Evolutionary conservation across 768 basidiomycete species (phyloP).

Genomic region (Amanita rimosa): DNA sequence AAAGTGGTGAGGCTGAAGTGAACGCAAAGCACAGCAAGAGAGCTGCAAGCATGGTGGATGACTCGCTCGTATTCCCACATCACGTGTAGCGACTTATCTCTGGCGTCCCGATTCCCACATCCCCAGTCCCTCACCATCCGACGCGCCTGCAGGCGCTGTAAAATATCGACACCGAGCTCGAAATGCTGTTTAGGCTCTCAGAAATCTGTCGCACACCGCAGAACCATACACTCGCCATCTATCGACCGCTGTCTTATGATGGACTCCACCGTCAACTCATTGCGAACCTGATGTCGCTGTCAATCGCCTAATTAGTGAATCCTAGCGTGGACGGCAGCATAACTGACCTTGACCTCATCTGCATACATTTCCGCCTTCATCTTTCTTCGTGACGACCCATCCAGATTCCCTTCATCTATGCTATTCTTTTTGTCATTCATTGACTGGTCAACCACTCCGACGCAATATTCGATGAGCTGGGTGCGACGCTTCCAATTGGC

Average conservation of each 20-base stretch:
- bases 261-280: constrained; percentile 61
- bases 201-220: constrained; percentile 1
- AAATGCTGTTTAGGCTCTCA: constrained; percentile 40
- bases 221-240: constrained; percentile 39
- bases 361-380: constrained; percentile 47
- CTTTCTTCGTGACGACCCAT: constrained; percentile 35
- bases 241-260: constrained; percentile 62
- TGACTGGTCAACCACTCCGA: constrained; percentile 54
- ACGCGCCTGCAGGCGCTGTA: constrained; percentile 47
- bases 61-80: not conserved
- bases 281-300: constrained; percentile 64
- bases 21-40: not conserved
- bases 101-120: constrained; percentile 34
- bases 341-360: constrained; percentile 60
- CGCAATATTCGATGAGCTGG: constrained; percentile 70
- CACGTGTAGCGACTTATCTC: not conserved
- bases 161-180: constrained; percentile 73
- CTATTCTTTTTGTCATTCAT: constrained; percentile 41
- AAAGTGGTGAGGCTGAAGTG: not conserved
- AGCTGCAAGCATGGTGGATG: not conserved
- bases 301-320: not conserved
- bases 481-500: constrained; percentile 65
- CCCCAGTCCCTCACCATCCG: constrained; percentile 43
- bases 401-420: constrained; percentile 29
- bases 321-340: not conserved